Conservation (phyloP, 768 basidiomycete species). For the Amanita phalloides region DNA sequence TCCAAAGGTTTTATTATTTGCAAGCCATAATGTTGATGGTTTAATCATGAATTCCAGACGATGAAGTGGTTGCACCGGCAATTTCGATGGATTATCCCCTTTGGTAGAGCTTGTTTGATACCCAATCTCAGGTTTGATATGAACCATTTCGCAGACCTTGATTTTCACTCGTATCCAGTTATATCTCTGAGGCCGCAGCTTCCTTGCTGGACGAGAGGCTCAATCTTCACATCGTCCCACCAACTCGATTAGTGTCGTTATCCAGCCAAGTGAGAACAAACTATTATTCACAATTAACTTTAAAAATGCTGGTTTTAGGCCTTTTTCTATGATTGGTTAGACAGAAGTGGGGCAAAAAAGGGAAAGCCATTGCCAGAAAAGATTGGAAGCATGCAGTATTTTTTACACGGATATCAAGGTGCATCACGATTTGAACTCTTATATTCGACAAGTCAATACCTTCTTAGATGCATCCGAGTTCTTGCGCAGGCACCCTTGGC, state of each 20-base stretch:
- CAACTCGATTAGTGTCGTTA: slow-evolving; percentile 73
- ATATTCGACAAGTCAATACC: not conserved
- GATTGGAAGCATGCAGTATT: slow-evolving; percentile 85
- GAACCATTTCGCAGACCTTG: not conserved
- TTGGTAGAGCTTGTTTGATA: slow-evolving; percentile 81
- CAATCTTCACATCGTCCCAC: slow-evolving; percentile 72
- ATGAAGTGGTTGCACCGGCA: slow-evolving; percentile 88
- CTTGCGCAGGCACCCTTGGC: slow-evolving; percentile 79
- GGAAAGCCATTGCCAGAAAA: slow-evolving; percentile 80
- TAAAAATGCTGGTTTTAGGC: slow-evolving; percentile 31
- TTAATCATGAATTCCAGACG: slow-evolving; percentile 34
- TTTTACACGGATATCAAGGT: slow-evolving; percentile 79
- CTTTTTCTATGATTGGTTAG: slow-evolving; percentile 91
- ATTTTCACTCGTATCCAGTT: slow-evolving; percentile 31
- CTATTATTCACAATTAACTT: not conserved
- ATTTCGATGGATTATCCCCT: slow-evolving; percentile 83
- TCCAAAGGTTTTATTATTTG: slow-evolving; percentile 47
- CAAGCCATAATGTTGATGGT: not conserved
- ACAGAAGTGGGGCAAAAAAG: slow-evolving; percentile 72
- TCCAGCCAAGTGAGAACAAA: slow-evolving; percentile 52
- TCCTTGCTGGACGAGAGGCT: slow-evolving; percentile 72
- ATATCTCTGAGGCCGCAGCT: slow-evolving; percentile 84
- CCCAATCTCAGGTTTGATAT: slow-evolving; percentile 66
- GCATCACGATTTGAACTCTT: not conserved
- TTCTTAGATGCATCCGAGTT: slow-evolving; percentile 75